phyloP scores from a whole-genome alignment of 225 moss, liverwort and hornwort genomes.

The Sphagnum contortum region DNA sequence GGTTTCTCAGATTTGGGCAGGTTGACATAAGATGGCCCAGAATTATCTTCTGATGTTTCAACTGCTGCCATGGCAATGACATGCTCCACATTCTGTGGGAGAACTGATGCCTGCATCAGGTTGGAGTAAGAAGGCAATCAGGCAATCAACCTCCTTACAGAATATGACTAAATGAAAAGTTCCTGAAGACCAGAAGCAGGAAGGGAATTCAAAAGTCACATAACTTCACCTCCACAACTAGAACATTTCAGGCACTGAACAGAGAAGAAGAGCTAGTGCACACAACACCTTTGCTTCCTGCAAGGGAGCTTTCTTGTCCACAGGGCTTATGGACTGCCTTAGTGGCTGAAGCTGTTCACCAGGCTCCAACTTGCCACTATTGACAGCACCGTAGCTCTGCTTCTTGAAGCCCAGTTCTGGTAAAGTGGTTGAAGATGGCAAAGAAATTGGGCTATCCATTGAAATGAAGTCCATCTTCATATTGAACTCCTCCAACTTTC shows the following conservation, averaged over 20 bases:
- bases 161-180: too few relatives aligned
- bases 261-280: too few relatives aligned
- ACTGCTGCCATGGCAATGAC: slow-evolving; percentile 17
- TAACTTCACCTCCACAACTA: too few relatives aligned
- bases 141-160: too few relatives aligned
- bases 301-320: too few relatives aligned
- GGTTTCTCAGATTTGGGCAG: slow-evolving; percentile 47
- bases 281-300: too few relatives aligned
- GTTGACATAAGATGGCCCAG: slow-evolving; percentile 31
- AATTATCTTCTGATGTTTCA: slow-evolving; percentile 31
- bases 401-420: slow-evolving; percentile 13
- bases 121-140: not conserved
- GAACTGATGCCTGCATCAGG: slow-evolving; percentile 16
- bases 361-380: not conserved
- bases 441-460: slow-evolving; percentile 10
- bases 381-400: not conserved
- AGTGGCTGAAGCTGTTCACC: too few relatives aligned
- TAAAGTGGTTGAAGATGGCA: slow-evolving; percentile 11
- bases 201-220: too few relatives aligned
- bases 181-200: too few relatives aligned
- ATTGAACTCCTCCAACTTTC: slow-evolving; percentile 12
- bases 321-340: too few relatives aligned
- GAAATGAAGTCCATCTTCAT: slow-evolving; percentile 29
- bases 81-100: slow-evolving; percentile 15
- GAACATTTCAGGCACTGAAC: too few relatives aligned